Percentiles rank a stretch among this genome's conserved stretches.
These are phyloP conservation scores for Candida silvatica DNA, from an alignment of 805 yeast genomes.

Conservation along the genomic window DNA sequence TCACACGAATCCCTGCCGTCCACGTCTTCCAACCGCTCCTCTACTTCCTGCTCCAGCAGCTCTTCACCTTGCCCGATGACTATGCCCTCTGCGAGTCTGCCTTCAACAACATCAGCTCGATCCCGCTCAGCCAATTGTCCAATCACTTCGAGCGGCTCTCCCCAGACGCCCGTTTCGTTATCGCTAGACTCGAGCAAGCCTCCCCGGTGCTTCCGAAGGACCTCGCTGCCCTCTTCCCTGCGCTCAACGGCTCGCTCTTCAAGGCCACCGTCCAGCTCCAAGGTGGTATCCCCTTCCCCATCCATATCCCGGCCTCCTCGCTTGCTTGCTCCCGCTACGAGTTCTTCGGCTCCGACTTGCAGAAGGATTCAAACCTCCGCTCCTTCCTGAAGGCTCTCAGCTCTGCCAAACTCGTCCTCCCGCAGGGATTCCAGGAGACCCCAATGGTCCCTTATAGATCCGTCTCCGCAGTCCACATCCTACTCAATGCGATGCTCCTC, in stretches of 20 bases:
- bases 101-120: constrained; percentile 10
- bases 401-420: constrained; percentile 3
- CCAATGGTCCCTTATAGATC: constrained; percentile 14
- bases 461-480: constrained; percentile 26
- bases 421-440: constrained; percentile 3
- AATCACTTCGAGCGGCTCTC: constrained; percentile 8
- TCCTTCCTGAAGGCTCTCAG: constrained; percentile 10
- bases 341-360: constrained; percentile 24
- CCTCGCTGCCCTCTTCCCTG: constrained; percentile 8
- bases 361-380: constrained; percentile 18
- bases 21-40: constrained; percentile 41
- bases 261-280: constrained; percentile 14
- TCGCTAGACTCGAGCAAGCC: constrained; percentile 15
- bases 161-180: constrained; percentile 12
- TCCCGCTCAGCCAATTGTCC: constrained; percentile 23
- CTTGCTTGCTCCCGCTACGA: constrained; percentile 16
- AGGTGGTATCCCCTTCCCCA: constrained; percentile 15
- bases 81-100: constrained; percentile 7
- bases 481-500: constrained; percentile 39
- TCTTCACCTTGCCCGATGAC: constrained; percentile 18
- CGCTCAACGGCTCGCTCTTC: constrained; percentile 10
- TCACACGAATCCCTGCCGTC: constrained; percentile 35
- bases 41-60: constrained; percentile 35
- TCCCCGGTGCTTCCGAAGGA: constrained; percentile 3
- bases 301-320: constrained; percentile 23